Percentiles rank a stretch among this genome's conserved stretches.
These are phyloP conservation scores for Xylaria sp. DNA, from an alignment of 2,329 filamentous ascomycete genomes.

Conservation along the genomic window DNA sequence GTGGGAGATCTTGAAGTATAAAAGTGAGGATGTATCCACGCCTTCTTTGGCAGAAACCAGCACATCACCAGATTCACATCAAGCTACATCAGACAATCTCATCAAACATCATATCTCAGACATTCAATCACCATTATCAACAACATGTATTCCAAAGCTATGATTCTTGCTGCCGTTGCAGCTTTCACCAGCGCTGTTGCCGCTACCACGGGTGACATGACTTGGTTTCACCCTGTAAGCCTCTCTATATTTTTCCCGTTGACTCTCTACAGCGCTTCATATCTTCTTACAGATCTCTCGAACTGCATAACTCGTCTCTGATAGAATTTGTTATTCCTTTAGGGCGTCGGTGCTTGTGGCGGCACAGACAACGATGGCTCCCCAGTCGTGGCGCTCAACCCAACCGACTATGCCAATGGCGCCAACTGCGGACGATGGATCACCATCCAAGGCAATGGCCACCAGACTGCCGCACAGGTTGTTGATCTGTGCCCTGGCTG, in stretches of 20 bases:
- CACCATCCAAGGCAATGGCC: conserved; percentile 33
- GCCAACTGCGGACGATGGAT: conserved; percentile 36
- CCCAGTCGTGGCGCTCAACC: conserved; percentile 34
- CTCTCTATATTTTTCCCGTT: neutral
- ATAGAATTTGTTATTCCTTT: neutral
- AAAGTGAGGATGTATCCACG: conserved; percentile 1
- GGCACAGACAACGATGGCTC: conserved; percentile 19
- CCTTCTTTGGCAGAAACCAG: conserved; percentile 1
- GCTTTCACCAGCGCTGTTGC: conserved; percentile 24
- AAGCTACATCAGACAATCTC: conserved; percentile 9
- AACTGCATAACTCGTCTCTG: conserved; percentile 1
- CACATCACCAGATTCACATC: conserved; percentile 15
- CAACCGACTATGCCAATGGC: conserved; percentile 33
- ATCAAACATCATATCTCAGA: neutral
- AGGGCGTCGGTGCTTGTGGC: conserved; percentile 37
- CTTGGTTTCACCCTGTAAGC: conserved; percentile 34
- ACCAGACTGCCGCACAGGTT: conserved; percentile 30
- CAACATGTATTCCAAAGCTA: conserved; percentile 28
- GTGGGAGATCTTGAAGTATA: conserved; percentile 10
- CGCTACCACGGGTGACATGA: conserved; percentile 30
- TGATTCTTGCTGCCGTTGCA: conserved; percentile 30
- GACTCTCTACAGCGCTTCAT: neutral
- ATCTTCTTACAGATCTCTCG: too few species aligned
- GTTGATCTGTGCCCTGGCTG: conserved; percentile 36
- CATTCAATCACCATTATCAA: neutral